Conservation (phyloP, 345 rosid genomes). For the Alliaria petiolata region DNA sequence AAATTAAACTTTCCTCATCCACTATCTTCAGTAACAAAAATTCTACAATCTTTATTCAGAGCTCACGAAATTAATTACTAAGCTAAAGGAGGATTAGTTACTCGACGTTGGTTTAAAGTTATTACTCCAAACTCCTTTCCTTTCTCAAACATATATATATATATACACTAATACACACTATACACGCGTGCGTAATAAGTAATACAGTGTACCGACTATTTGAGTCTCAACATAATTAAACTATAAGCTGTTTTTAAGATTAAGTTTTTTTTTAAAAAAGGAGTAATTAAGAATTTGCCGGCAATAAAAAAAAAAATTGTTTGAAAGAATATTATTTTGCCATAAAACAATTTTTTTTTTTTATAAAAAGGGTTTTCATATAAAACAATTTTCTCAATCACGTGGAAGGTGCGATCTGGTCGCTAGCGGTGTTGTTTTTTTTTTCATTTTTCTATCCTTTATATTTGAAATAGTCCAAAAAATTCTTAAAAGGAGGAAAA, state of each 20-base stretch:
- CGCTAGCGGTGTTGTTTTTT: background rate
- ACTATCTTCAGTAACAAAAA: background rate
- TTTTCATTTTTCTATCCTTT: background rate
- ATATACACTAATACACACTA: too few relatives aligned
- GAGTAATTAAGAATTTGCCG: background rate
- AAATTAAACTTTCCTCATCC: background rate
- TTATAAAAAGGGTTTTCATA: too few relatives aligned
- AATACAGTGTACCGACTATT: too few relatives aligned
- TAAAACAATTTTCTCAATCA: background rate
- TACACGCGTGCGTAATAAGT: background rate
- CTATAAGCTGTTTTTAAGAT: background rate
- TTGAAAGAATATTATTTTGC: background rate
- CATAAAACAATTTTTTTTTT: background rate
- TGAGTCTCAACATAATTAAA: background rate
- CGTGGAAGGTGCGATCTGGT: slow-evolving; percentile 26
- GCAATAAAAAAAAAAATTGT: background rate
- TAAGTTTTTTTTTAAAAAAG: too few relatives aligned
- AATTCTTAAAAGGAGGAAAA: background rate
- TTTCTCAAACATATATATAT: too few relatives aligned
- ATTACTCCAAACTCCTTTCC: too few relatives aligned
- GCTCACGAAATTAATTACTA: background rate
- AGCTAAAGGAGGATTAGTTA: background rate
- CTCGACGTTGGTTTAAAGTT: background rate
- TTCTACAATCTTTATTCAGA: background rate
- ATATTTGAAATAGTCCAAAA: slow-evolving; percentile 6